These are phyloP conservation scores for Ceriops decandra DNA, from an alignment of 345 rosid genomes.

Conservation along the genomic window DNA sequence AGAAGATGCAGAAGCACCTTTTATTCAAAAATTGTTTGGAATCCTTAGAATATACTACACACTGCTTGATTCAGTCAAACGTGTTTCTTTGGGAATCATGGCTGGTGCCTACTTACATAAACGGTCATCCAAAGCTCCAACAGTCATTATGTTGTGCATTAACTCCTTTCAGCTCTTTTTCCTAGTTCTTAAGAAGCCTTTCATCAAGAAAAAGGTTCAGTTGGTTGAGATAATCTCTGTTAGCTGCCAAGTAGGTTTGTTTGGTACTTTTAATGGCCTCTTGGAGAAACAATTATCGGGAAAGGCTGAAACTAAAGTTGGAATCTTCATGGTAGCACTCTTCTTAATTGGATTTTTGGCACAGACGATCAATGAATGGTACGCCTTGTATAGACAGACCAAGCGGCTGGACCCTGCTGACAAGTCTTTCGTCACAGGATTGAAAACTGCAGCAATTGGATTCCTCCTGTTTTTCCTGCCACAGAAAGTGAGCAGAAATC, in stretches of 20 bases:
- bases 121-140: slow-evolving; percentile 48
- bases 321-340: slow-evolving; percentile 58
- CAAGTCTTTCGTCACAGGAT: slow-evolving; percentile 48
- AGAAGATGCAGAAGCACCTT: slow-evolving; percentile 93
- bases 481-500: slow-evolving; percentile 34
- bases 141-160: slow-evolving; percentile 48
- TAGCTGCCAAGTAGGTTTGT: slow-evolving; percentile 55
- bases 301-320: slow-evolving; percentile 40
- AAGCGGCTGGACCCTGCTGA: slow-evolving; percentile 48
- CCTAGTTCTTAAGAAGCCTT: slow-evolving; percentile 83
- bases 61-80: slow-evolving; percentile 53
- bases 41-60: slow-evolving; percentile 92
- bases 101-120: slow-evolving; percentile 57
- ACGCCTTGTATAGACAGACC: slow-evolving; percentile 63
- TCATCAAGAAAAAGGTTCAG: slow-evolving; percentile 86
- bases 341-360: slow-evolving; percentile 66
- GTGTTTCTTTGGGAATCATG: slow-evolving; percentile 57
- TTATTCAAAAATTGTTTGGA: slow-evolving; percentile 84
- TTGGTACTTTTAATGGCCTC: slow-evolving; percentile 51
- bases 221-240: slow-evolving; percentile 71
- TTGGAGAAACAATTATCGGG: slow-evolving; percentile 37
- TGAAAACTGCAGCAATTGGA: slow-evolving; percentile 63
- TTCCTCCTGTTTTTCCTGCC: slow-evolving; percentile 53
- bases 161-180: slow-evolving; percentile 85
- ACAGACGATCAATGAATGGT: slow-evolving; percentile 63